A percentile compares a stretch with the other conserved stretches of the same genome.
Evolutionary conservation across 352 stramenopile genomes (phyloP).

Genomic region (Globisporangium rhizosaccharum): DNA sequence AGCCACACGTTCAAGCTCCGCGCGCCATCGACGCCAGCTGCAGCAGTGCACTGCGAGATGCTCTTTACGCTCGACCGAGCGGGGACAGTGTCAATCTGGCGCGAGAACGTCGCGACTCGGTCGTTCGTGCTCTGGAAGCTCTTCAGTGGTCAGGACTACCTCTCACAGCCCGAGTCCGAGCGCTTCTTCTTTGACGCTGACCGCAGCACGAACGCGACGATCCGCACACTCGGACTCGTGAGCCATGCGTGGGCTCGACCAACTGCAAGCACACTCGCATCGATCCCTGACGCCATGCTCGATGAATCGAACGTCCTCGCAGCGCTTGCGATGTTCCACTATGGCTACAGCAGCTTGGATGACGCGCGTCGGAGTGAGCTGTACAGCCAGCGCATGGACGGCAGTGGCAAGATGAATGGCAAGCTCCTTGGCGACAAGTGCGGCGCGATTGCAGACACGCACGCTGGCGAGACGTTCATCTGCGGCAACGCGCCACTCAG

Average conservation of each 20-base stretch:
- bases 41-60: constrained; percentile 34
- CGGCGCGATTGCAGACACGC: constrained; percentile 51
- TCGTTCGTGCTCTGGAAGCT: constrained; percentile 73
- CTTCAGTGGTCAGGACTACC: constrained; percentile 35
- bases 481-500: constrained; percentile 45
- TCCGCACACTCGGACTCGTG: constrained; percentile 27
- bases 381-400: constrained; percentile 64
- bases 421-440: constrained; percentile 55
- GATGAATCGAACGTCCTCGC: constrained; percentile 64
- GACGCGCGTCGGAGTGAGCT: constrained; percentile 52
- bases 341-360: constrained; percentile 50
- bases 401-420: constrained; percentile 47
- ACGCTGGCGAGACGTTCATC: constrained; percentile 59
- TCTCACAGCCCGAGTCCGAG: constrained; percentile 12
- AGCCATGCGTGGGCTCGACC: constrained; percentile 21
- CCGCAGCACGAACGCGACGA: constrained; percentile 1
- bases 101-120: constrained; percentile 41
- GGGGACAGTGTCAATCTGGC: constrained; percentile 73
- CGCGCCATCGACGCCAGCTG: constrained; percentile 2
- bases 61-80: constrained; percentile 65
- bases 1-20: constrained; percentile 45
- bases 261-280: constrained; percentile 3
- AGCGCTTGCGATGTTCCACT: constrained; percentile 67
- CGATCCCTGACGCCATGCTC: constrained; percentile 52
- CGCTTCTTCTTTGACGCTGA: constrained; percentile 15